Evolutionary conservation across 2,329 filamentous ascomycete genomes (phyloP).

Genomic region (Pezicula rhizophila): DNA sequence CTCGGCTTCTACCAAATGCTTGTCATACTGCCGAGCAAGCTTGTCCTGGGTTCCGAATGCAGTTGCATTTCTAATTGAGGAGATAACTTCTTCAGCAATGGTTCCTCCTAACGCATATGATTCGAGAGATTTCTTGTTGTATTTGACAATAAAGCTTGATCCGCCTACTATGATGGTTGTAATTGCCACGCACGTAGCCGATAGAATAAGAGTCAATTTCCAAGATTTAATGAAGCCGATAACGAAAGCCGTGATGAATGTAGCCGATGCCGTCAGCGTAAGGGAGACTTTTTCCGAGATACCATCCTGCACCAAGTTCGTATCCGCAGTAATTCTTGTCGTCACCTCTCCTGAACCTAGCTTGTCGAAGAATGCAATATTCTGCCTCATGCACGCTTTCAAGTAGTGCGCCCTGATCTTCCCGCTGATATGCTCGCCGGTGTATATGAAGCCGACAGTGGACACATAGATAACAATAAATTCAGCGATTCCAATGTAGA

Average conservation of each 20-base stretch:
- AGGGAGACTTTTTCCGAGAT: conserved; percentile 85
- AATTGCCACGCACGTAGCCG: conserved; percentile 75
- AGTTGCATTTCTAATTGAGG: conserved; percentile 84
- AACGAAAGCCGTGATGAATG: conserved; percentile 82
- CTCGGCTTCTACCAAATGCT: conserved; percentile 66
- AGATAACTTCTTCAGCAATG: conserved; percentile 89
- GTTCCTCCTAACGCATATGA: conserved; percentile 81
- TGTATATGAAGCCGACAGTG: conserved; percentile 90
- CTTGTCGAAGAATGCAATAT: conserved; percentile 90
- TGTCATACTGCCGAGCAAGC: conserved; percentile 79
- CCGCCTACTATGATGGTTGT: conserved; percentile 69
- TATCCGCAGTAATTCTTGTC: conserved; percentile 89
- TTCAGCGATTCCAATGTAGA: conserved; percentile 78
- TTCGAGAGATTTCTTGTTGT: conserved; percentile 69
- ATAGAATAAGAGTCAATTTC: conserved; percentile 85
- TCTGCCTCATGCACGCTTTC: conserved; percentile 75
- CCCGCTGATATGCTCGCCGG: conserved; percentile 70
- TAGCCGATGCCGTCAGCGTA: conserved; percentile 68
- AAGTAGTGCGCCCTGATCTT: conserved; percentile 82
- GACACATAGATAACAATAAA: conserved; percentile 73
- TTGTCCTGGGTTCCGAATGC: conserved; percentile 93
- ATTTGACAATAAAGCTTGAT: conserved; percentile 71
- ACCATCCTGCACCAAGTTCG: conserved; percentile 87
- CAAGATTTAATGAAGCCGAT: conserved; percentile 89
- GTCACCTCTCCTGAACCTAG: conserved; percentile 90